Evolutionary conservation across 176 grass and related monocot genomes (phyloP).

Genomic region (Metroxylon sagu): DNA sequence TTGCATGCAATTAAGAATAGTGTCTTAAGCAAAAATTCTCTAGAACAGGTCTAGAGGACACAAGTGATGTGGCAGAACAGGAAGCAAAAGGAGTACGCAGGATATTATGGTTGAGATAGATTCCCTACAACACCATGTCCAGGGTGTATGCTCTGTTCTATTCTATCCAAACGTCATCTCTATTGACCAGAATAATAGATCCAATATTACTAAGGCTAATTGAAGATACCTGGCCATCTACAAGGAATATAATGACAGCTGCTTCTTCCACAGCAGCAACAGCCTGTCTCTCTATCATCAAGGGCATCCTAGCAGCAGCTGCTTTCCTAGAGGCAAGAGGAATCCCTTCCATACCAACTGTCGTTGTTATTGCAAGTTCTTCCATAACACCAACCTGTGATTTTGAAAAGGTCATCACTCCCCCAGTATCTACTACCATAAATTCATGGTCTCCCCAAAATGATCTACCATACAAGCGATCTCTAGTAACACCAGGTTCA

Average conservation of each 20-base stretch:
- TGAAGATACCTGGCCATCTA: conserved; percentile 76
- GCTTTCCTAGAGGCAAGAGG: conserved; percentile 72
- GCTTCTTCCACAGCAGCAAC: conserved; percentile 83
- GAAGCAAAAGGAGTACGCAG: no score
- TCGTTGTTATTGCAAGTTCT: conserved; percentile 78
- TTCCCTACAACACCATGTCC: no score
- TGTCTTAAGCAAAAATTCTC: no score
- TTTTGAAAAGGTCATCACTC: conserved; percentile 77
- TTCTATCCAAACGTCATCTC: no score
- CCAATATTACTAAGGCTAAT: neutral
- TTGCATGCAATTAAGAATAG: no score
- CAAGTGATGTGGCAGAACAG: no score
- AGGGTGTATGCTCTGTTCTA: no score
- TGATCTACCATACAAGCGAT: conserved; percentile 69
- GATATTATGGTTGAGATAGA: no score
- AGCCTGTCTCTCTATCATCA: conserved; percentile 94
- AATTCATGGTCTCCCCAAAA: conserved; percentile 76
- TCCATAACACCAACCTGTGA: conserved; percentile 77
- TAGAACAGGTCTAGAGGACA: no score
- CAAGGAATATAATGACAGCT: conserved; percentile 58
- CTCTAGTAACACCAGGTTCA: conserved; percentile 92
- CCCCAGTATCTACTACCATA: conserved; percentile 91
- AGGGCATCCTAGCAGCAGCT: conserved; percentile 88
- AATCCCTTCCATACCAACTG: conserved; percentile 93
- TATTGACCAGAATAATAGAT: no score